Evolutionary conservation across 169 alveolate genomes (phyloP).

Genomic region (Plasmodium vivax): DNA sequence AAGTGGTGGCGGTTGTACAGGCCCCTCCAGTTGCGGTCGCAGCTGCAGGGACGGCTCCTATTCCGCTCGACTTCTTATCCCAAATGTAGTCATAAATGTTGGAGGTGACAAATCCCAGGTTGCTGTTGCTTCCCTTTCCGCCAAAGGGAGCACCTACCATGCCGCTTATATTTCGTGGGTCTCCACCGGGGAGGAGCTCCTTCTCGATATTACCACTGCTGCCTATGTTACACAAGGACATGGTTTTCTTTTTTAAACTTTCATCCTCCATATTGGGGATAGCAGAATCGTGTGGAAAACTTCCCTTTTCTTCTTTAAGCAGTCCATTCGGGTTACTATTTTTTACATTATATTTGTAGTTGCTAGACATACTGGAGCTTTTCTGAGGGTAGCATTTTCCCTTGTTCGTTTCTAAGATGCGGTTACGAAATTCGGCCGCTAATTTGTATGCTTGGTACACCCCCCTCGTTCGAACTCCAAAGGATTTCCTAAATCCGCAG

Average conservation of each 20-base stretch:
- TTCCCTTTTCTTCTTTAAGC: slow-evolving; percentile 33
- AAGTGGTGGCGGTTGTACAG: neutral
- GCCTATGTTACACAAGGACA: neutral
- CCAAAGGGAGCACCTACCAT: neutral
- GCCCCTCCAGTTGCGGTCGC: neutral
- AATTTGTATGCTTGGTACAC: slow-evolving; percentile 75
- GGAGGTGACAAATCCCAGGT: neutral
- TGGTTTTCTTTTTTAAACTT: neutral
- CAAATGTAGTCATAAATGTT: slow-evolving; percentile 48
- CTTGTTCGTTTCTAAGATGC: slow-evolving; percentile 67
- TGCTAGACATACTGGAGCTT: slow-evolving; percentile 30
- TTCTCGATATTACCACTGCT: slow-evolving; percentile 33
- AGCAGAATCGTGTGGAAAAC: neutral
- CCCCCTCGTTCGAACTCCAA: slow-evolving; percentile 76
- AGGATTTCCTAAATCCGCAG: slow-evolving; percentile 73
- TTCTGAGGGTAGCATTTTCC: slow-evolving; percentile 68
- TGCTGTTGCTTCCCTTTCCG: neutral
- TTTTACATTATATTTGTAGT: slow-evolving; percentile 54
- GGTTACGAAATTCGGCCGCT: slow-evolving; percentile 73
- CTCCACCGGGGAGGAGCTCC: slow-evolving; percentile 27
- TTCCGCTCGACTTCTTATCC: slow-evolving; percentile 25
- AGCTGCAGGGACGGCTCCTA: neutral
- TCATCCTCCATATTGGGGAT: neutral
- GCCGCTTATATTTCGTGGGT: neutral
- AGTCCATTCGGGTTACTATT: neutral